Evolutionary conservation across 345 rosid genomes (phyloP).

Genomic region (Eucalyptus erythrocorys): DNA sequence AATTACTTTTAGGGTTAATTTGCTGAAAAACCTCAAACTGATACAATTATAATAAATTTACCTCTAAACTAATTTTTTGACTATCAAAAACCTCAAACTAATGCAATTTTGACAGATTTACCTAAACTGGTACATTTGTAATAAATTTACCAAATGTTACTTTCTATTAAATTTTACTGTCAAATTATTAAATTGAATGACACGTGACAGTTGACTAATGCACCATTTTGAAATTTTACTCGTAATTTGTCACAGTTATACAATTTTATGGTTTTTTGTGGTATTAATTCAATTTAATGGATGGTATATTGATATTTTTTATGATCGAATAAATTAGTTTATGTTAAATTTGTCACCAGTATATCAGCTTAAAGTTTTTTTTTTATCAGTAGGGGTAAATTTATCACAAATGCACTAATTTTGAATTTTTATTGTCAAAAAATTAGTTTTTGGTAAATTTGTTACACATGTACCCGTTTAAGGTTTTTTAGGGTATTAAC

Average conservation of each 20-base stretch:
- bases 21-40: accelerated
- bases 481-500: accelerated
- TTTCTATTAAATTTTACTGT: accelerated
- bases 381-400: accelerated
- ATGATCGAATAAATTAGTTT: accelerated
- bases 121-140: accelerated
- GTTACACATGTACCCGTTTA: accelerated
- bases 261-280: too few species aligned
- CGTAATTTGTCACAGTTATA: too few species aligned
- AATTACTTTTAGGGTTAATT: too few species aligned
- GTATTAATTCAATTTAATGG: accelerated
- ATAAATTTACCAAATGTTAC: accelerated
- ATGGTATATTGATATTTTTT: accelerated
- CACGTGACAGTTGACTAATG: accelerated
- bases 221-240: accelerated
- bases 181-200: accelerated
- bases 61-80: accelerated
- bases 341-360: accelerated
- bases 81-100: accelerated
- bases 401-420: accelerated
- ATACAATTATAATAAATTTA: accelerated
- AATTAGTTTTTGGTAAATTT: too few species aligned
- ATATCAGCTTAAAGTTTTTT: too few species aligned
- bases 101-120: too few species aligned
- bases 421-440: too few species aligned